Base-by-base conservation (phyloP, 371 early-diverging fungal species). In the Zopfochytrium polystomum region DNA sequence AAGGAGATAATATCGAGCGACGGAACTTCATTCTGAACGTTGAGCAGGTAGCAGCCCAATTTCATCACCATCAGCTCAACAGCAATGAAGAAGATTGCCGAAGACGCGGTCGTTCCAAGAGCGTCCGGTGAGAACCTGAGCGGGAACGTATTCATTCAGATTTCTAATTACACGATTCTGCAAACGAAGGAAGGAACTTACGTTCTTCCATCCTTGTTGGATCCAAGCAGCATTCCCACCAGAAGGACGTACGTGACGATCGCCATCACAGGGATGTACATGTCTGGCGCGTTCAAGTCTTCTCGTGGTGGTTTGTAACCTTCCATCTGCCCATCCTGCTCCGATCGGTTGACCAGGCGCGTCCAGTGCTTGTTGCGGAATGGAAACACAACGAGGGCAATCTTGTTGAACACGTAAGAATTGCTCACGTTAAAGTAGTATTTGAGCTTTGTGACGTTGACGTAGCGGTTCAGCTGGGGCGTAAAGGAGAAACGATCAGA, bases 371-470 rank as follows among this genome's bases (percentile, higher is more conserved):
- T 83, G 62, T 94, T 91, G 43, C 89, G 80, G 86, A 92, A 99
- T 18, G 99, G 99, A 70, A 96, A 96, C 51, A 96, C 62, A n/a
- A 99, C 78, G 31, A 93, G 68, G 26, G 80, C 75, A 4, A 97
- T 73, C 76, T 99, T 99, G 56, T 80, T 83, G 30, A 92, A 68
- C 18, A 99, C 95, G 67, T 96, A 98, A 23, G 83, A 73, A 75
- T 98, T 97, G 71, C 88, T 90, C 49, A 99, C 96, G 66, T 96
- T 91, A 71, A 98, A 99, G 77, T 98, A 99, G 60, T 88, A 89
- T 76, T 91, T 89, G 46, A 98, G 76, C 58, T 84, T 85, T 22
- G 85, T 82, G 69, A 94, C 80, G 69, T 90, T 90, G 32, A 97
- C 80, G 77, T 87, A 93, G 63, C 88, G 84, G 51, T 84, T 85